Base-by-base conservation (phyloP, 2,329 filamentous ascomycete species). In the Akanthomyces dipterigenus region DNA sequence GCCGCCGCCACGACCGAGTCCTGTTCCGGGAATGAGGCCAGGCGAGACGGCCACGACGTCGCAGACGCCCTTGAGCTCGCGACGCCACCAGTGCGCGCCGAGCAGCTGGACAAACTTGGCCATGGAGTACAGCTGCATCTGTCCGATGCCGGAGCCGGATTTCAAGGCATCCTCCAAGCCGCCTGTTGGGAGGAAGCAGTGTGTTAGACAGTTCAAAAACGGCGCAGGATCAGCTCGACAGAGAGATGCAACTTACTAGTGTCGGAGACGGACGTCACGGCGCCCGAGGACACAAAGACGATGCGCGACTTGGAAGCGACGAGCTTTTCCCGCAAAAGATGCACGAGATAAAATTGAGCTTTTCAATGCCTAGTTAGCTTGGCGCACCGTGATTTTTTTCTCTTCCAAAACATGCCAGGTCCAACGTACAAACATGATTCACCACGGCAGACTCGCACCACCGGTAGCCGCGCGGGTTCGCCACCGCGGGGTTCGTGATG, bases 1-100 rank as follows among this genome's bases (percentile, higher is more conserved):
- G 3, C 67, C 69, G 11, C 64, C 66, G 3, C 71, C 69, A 3
- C 75, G 69, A 0, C 67, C 68, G 18, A 83, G 70, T 0, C 76
- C 75, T 0, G 81, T 83, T n/a, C 66, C 65, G 1, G 80, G 80
- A 42, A 84, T 77, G 3, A 83, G 65, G 1, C 82, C 82, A 0
- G 82, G 81, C 9, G 81, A 83, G 6, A 82, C 80, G 12, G 81
- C 81, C 5, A 84, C 75, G 22, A 84, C 77, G 5, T 70, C 65
- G 66, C 76, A 79, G 28, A 72, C 69, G 26, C 70, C 77, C 0
- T 65, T 60, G n/a, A 84, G 75, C 64, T 82, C 72, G 3, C 81
- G 80, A 2, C 80, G 79, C 82, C 81, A 84, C 80, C 80, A 84
- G 53, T 83, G 80, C 1, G 81, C 79, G 7, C 74, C 73, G 1